Conservation (phyloP, 305 asterid genomes). For the Solanum hybrid region DNA sequence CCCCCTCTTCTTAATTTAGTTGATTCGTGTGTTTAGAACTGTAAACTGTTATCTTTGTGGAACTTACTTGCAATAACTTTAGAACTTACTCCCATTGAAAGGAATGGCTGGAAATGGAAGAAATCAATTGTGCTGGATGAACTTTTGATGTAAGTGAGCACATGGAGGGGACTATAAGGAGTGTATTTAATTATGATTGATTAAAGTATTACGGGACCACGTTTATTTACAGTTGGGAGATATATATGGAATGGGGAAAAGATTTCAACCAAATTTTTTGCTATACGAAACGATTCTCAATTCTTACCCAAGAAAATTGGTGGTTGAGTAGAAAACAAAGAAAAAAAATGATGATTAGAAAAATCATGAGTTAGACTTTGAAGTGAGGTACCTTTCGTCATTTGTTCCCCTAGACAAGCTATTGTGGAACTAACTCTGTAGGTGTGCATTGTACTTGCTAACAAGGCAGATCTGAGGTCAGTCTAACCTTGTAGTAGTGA, state of each 20-base stretch:
- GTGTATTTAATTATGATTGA: neutral
- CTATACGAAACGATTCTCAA: neutral
- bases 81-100: neutral
- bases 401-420: neutral
- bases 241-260: neutral
- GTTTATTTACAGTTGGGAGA: neutral
- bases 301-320: neutral
- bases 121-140: neutral
- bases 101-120: neutral
- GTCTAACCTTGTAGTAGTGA: neutral
- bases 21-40: neutral
- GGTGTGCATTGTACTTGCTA: neutral
- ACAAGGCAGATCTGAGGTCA: neutral
- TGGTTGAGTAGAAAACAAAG: neutral
- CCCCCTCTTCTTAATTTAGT: neutral
- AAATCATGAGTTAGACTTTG: neutral
- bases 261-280: neutral
- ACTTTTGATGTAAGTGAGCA: neutral
- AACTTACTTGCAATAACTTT: neutral
- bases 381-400: neutral
- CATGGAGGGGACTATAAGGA: neutral
- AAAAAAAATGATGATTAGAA: neutral
- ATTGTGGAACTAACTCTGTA: neutral
- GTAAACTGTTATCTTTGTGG: neutral
- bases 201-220: neutral